phyloP scores from a whole-genome alignment of 1,284 basidiomycete genomes.

The Ceraceosorus guamensis region DNA sequence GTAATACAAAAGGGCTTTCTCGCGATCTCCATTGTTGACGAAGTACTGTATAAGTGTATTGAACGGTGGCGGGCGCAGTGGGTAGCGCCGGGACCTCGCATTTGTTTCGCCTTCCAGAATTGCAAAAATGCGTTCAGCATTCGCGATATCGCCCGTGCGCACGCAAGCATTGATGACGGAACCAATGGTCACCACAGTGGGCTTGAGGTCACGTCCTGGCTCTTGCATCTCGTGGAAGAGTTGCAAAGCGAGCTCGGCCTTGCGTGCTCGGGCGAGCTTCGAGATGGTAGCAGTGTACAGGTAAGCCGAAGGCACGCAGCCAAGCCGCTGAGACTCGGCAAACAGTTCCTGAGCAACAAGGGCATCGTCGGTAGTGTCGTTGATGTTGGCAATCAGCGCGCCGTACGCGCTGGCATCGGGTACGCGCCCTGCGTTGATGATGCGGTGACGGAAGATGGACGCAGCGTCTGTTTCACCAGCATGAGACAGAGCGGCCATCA shows the following conservation, averaged over 20 bases:
- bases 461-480: conserved; percentile 32
- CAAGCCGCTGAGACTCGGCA: conserved; percentile 41
- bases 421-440: conserved; percentile 35
- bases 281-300: conserved; percentile 48
- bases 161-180: conserved; percentile 75
- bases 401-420: conserved; percentile 41
- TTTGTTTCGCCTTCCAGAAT: conserved; percentile 67
- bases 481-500: conserved; percentile 44
- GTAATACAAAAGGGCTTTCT: conserved; percentile 59
- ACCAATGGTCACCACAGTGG: conserved; percentile 87
- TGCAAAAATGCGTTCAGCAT: conserved; percentile 72
- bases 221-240: conserved; percentile 41
- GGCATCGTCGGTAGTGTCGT: conserved; percentile 47
- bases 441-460: conserved; percentile 29
- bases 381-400: conserved; percentile 41
- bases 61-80: conserved; percentile 81
- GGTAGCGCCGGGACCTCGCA: conserved; percentile 57
- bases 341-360: conserved; percentile 44
- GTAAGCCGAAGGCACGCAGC: conserved; percentile 36
- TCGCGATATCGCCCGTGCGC: conserved; percentile 77
- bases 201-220: conserved; percentile 53
- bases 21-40: conserved; percentile 73
- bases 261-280: conserved; percentile 45
- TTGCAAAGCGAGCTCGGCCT: conserved; percentile 40
- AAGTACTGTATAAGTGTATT: conserved; percentile 99